phyloP scores from a whole-genome alignment of 2,329 filamentous ascomycete species.

The Aspergillus sp. region DNA sequence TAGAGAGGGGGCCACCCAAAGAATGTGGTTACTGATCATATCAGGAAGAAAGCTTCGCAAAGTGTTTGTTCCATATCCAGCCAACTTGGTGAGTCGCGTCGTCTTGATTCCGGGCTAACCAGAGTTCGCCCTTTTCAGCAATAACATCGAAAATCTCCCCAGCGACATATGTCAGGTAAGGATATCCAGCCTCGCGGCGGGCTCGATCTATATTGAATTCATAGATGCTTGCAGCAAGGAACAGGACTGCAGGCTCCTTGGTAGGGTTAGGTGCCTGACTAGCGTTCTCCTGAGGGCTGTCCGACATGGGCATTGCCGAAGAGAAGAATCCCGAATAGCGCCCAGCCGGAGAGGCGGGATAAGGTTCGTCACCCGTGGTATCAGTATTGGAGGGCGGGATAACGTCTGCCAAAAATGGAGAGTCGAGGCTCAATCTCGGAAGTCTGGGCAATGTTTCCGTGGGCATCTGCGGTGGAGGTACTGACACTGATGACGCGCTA shows the following conservation, averaged over 20 bases:
- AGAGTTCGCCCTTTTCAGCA: constrained; percentile 94
- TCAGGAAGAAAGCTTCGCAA: constrained; percentile 61
- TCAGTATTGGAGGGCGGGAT: constrained; percentile 37
- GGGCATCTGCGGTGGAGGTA: constrained; percentile 20
- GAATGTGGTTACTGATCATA: background rate
- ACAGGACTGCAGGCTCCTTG: constrained; percentile 69
- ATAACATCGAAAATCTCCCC: constrained; percentile 95
- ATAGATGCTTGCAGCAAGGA: constrained; percentile 90
- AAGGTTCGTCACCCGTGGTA: constrained; percentile 28
- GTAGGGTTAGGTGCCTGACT: constrained; percentile 48
- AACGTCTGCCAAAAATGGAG: constrained; percentile 49
- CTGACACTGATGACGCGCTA: constrained; percentile 49
- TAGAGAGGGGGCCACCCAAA: background rate
- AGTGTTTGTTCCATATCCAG: constrained; percentile 99
- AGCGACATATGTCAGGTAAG: constrained; percentile 92
- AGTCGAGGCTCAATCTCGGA: constrained; percentile 51
- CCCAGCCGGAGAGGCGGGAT: constrained; percentile 46
- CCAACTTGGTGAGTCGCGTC: constrained; percentile 78
- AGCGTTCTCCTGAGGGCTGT: constrained; percentile 54
- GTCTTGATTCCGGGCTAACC: constrained; percentile 97
- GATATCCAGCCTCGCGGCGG: constrained; percentile 90
- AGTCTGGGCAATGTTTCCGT: constrained; percentile 43
- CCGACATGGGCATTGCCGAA: constrained; percentile 80
- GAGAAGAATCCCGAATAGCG: constrained; percentile 81
- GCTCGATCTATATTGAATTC: constrained; percentile 96